Conservation (phyloP, 75 land plant species). For the Pinus taeda region DNA sequence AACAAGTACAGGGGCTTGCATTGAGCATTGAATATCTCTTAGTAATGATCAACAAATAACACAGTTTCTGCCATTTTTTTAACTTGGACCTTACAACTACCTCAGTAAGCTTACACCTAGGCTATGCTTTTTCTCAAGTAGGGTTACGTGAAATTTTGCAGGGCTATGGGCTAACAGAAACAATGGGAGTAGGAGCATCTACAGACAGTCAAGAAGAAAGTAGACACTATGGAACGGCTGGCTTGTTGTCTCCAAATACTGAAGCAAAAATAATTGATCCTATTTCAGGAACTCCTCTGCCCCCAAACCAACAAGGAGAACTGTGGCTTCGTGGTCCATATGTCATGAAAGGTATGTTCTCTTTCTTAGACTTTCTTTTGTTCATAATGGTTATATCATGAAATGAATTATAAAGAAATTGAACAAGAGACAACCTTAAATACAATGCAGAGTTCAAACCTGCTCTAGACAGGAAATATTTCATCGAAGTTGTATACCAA, state of each 20-base stretch:
- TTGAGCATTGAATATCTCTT: too few species aligned
- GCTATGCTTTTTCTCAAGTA: background rate
- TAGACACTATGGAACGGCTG: conserved; percentile 42
- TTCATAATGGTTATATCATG: background rate
- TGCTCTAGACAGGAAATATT: too few species aligned
- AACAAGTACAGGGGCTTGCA: too few species aligned
- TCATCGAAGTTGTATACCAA: too few species aligned
- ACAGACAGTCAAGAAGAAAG: conserved; percentile 36
- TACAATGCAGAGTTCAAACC: too few species aligned
- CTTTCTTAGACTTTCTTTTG: background rate
- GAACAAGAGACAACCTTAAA: too few species aligned
- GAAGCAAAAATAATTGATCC: conserved; percentile 75
- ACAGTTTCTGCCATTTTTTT: background rate
- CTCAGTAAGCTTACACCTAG: too few species aligned
- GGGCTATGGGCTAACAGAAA: conserved; percentile 82
- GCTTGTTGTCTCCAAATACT: conserved; percentile 36
- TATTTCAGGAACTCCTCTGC: conserved; percentile 37
- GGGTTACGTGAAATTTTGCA: conserved; percentile 32
- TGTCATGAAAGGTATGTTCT: conserved; percentile 62
- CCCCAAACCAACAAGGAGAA: conserved; percentile 63
- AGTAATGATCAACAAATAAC: too few species aligned
- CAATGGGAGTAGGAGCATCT: conserved; percentile 29
- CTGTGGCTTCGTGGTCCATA: conserved; percentile 66
- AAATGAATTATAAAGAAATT: too few species aligned
- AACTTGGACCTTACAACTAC: conserved; percentile 8